phyloP scores from a whole-genome alignment of 2,329 filamentous ascomycete genomes.

The Neocucurbitaria cava region DNA sequence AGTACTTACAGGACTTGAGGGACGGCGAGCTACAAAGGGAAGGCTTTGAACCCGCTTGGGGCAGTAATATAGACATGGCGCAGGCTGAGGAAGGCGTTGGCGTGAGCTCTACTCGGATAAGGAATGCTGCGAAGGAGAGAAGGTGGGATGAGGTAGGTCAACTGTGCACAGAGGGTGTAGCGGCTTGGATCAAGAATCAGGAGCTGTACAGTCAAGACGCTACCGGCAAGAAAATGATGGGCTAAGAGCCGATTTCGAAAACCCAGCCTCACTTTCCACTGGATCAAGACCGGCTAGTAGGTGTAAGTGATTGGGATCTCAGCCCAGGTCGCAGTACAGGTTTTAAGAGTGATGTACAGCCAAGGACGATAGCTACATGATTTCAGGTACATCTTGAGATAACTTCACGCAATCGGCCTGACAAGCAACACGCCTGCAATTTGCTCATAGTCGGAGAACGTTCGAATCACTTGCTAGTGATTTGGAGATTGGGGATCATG shows the following conservation, averaged over 20 bases:
- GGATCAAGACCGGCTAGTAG: neutral
- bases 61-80: conserved; percentile 65
- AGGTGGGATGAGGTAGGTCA: conserved; percentile 58
- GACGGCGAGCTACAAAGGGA: conserved; percentile 57
- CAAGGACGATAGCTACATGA: neutral
- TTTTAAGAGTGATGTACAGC: neutral
- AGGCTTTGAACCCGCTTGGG: conserved; percentile 67
- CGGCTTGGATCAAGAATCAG: conserved; percentile 64
- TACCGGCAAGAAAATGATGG: conserved; percentile 47
- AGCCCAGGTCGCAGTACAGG: neutral
- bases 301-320: neutral
- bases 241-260: conserved; percentile 20
- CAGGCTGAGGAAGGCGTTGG: conserved; percentile 57
- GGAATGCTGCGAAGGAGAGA: conserved; percentile 60
- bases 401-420: neutral
- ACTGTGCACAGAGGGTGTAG: conserved; percentile 66
- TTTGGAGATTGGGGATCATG: neutral
- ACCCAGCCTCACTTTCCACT: neutral
- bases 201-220: conserved; percentile 60
- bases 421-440: neutral
- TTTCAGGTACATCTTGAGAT: neutral
- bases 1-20: conserved; percentile 61
- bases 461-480: neutral
- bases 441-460: neutral
- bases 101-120: conserved; percentile 68